These are phyloP conservation scores for Pisolithus orientalis DNA, from an alignment of 768 basidiomycete genomes.

Conservation along the genomic window DNA sequence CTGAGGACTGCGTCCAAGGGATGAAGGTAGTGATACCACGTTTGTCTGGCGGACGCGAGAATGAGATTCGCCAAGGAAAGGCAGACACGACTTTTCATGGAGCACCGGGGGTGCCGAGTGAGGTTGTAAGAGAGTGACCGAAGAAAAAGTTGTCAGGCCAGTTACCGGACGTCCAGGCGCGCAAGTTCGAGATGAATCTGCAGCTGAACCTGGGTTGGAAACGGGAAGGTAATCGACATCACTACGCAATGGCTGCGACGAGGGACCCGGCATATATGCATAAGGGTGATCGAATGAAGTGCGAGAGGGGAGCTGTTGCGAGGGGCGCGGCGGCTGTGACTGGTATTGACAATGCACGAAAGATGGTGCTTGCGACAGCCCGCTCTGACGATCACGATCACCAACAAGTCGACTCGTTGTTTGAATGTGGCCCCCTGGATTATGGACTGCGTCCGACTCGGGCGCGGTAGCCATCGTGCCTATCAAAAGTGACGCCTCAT, in stretches of 20 bases:
- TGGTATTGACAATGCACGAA: background rate
- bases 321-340: background rate
- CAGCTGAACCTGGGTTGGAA: background rate
- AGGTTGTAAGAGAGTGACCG: background rate
- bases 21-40: background rate
- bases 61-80: background rate
- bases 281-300: background rate
- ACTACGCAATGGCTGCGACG: background rate
- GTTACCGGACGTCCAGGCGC: background rate
- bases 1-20: background rate
- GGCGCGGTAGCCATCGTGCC: background rate
- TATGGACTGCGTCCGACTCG: background rate
- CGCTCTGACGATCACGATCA: constrained; percentile 12
- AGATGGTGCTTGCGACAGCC: constrained; percentile 11
- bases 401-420: constrained; percentile 5
- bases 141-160: background rate
- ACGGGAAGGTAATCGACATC: background rate
- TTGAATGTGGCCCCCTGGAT: constrained; percentile 4
- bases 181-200: background rate
- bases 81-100: background rate
- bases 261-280: background rate
- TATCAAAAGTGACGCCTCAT: background rate
- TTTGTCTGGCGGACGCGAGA: background rate
- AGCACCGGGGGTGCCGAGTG: background rate
- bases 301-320: background rate